These are phyloP conservation scores for Infundibulicybe gibba DNA, from an alignment of 768 basidiomycete genomes.

Conservation along the genomic window DNA sequence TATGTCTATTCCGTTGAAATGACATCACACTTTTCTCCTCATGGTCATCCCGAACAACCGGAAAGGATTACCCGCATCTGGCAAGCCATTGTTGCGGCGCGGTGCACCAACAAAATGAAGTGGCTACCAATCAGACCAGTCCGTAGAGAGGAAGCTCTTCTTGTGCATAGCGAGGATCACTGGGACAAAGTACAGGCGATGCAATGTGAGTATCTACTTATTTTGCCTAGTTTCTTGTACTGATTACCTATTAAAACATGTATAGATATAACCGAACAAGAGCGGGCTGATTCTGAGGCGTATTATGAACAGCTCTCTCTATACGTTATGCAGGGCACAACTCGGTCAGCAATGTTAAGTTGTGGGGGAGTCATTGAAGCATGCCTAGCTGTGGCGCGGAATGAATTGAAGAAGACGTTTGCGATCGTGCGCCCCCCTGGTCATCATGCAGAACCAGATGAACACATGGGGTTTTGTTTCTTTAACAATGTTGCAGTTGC, in stretches of 20 bases:
- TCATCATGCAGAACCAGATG: conserved; percentile 97
- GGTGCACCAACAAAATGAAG: conserved; percentile 69
- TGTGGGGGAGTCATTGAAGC: conserved; percentile 96
- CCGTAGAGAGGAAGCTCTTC: conserved; percentile 70
- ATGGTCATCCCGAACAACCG: conserved; percentile 66
- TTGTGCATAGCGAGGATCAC: conserved; percentile 88
- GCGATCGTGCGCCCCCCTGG: conserved; percentile 97
- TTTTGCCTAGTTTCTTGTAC: neutral
- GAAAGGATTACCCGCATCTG: conserved; percentile 82
- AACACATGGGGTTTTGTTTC: conserved; percentile 99
- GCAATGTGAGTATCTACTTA: conserved; percentile 54
- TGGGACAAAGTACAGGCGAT: conserved; percentile 90
- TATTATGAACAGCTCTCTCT: conserved; percentile 93
- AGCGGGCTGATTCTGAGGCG: conserved; percentile 67
- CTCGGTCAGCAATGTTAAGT: conserved; percentile 80
- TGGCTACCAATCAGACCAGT: conserved; percentile 74
- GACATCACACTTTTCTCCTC: conserved; percentile 75
- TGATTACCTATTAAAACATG: conserved; percentile 4
- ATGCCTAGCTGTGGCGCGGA: conserved; percentile 76
- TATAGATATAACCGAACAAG: conserved; percentile 71
- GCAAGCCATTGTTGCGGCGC: conserved; percentile 54
- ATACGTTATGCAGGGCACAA: conserved; percentile 85
- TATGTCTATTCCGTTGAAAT: conserved; percentile 87
- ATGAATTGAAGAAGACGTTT: conserved; percentile 79
- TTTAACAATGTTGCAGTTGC: conserved; percentile 98